Evolutionary conservation across 2,329 filamentous ascomycete species (phyloP).

Genomic region (Trichoderma lentiforme): DNA sequence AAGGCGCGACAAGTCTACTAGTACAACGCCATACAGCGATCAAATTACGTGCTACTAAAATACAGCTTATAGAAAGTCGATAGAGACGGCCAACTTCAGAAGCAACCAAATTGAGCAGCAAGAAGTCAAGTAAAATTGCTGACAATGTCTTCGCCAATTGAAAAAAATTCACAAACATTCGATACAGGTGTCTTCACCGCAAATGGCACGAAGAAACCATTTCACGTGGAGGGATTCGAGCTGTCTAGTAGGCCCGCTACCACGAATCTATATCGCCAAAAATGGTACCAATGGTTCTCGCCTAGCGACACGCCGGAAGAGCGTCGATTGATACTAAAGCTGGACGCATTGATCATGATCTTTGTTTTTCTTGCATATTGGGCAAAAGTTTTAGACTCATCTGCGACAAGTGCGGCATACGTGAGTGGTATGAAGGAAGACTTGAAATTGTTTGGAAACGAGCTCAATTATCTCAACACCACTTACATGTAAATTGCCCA

Average conservation of each 20-base stretch:
- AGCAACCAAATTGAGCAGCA: neutral
- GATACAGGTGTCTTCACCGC: neutral
- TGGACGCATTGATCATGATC: slow-evolving; percentile 51
- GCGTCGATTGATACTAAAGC: slow-evolving; percentile 47
- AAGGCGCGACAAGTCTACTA: neutral
- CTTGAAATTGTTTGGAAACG: slow-evolving; percentile 46
- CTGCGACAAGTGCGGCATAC: slow-evolving; percentile 29
- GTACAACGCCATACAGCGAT: neutral
- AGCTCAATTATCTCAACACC: slow-evolving; percentile 50
- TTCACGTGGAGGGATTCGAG: neutral
- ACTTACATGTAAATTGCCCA: slow-evolving; percentile 20
- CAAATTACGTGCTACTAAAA: neutral
- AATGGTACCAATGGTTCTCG: slow-evolving; percentile 46
- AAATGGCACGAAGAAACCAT: neutral
- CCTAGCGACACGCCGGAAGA: slow-evolving; percentile 41
- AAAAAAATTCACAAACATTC: neutral
- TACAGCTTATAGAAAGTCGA: neutral
- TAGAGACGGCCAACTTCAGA: neutral
- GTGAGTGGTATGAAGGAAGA: slow-evolving; percentile 46
- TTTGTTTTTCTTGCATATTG: slow-evolving; percentile 56
- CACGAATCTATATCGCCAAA: slow-evolving; percentile 18
- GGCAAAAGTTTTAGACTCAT: slow-evolving; percentile 48
- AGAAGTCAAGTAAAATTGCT: neutral
- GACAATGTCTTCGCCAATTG: neutral
- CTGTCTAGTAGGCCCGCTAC: neutral